Conservation (phyloP, 2,329 filamentous ascomycete genomes). For the Pseudonectria buxi region DNA sequence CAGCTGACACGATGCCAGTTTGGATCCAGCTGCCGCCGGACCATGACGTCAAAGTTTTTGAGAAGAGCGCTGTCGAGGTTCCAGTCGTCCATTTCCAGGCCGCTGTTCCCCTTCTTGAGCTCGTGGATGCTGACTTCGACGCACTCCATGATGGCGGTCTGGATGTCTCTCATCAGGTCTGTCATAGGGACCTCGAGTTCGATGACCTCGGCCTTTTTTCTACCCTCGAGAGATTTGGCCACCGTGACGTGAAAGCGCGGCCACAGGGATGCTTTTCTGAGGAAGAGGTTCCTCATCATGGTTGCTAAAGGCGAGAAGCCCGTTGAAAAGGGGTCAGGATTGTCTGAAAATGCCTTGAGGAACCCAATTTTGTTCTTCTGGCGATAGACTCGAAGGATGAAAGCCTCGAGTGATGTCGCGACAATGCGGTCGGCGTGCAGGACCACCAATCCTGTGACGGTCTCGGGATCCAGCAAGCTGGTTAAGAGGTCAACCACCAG, state of each 20-base stretch:
- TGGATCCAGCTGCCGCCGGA: conserved; percentile 84
- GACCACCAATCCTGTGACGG: conserved; percentile 78
- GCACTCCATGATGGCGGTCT: conserved; percentile 91
- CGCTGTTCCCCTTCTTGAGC: conserved; percentile 82
- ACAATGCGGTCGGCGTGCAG: conserved; percentile 83
- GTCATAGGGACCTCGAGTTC: conserved; percentile 96
- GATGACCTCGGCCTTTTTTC: conserved; percentile 92
- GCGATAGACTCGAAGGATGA: conserved; percentile 87
- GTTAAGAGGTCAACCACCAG: conserved; percentile 89
- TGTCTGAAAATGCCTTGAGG: conserved; percentile 92
- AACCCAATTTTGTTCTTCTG: conserved; percentile 94
- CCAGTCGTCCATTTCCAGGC: conserved; percentile 95
- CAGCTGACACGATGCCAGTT: conserved; percentile 97
- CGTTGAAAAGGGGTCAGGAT: conserved; percentile 80
- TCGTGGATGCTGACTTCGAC: conserved; percentile 93
- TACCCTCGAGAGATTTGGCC: conserved; percentile 81
- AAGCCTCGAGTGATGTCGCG: conserved; percentile 86
- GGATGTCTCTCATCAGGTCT: conserved; percentile 85
- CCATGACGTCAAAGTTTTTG: conserved; percentile 82
- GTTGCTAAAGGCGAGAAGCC: conserved; percentile 83
- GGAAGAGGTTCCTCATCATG: conserved; percentile 84
- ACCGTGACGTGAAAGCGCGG: conserved; percentile 90
- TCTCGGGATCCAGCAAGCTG: conserved; percentile 71
- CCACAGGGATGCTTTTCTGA: conserved; percentile 84
- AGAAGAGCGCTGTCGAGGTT: conserved; percentile 88